A percentile compares a stretch with the other conserved stretches of the same genome.
Conservation (phyloP, 805 yeast genomes). For the Myxozyma melibiosi region DNA sequence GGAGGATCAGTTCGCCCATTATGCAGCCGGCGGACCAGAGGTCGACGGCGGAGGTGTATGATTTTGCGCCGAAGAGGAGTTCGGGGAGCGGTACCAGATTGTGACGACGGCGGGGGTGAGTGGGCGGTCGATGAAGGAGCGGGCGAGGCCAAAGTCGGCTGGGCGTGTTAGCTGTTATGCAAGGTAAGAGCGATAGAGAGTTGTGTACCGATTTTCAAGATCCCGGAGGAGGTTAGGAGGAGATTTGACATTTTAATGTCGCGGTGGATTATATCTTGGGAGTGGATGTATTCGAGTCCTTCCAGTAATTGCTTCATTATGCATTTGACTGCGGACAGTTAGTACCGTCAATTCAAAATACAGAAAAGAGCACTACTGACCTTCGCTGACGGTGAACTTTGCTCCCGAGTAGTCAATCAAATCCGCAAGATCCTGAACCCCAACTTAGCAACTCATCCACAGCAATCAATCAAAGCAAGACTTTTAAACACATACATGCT, state of each 20-base stretch:
- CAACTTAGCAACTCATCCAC: neutral
- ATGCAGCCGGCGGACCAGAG: constrained; percentile 97
- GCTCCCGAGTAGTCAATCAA: constrained; percentile 19
- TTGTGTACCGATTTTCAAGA: constrained; percentile 27
- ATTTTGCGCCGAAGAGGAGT: constrained; percentile 80
- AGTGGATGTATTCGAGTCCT: constrained; percentile 29
- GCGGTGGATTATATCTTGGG: constrained; percentile 22
- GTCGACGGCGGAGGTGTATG: constrained; percentile 86
- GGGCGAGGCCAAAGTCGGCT: constrained; percentile 40
- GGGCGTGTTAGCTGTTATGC: neutral
- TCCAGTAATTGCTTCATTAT: constrained; percentile 24
- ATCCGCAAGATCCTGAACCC: constrained; percentile 24
- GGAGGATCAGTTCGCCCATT: constrained; percentile 73
- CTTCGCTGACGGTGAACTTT: constrained; percentile 23
- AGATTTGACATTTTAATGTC: constrained; percentile 32
- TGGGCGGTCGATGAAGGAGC: constrained; percentile 33
- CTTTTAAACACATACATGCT: constrained; percentile 58
- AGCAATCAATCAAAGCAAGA: neutral
- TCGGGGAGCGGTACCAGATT: constrained; percentile 96
- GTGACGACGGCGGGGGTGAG: constrained; percentile 64
- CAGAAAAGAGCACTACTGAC: neutral
- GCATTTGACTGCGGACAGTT: constrained; percentile 19
- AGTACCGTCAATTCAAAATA: neutral
- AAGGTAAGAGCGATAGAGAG: neutral
- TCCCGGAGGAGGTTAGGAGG: constrained; percentile 23